phyloP scores from a whole-genome alignment of 73 alveolate genomes.

The Uronychia setigera region DNA sequence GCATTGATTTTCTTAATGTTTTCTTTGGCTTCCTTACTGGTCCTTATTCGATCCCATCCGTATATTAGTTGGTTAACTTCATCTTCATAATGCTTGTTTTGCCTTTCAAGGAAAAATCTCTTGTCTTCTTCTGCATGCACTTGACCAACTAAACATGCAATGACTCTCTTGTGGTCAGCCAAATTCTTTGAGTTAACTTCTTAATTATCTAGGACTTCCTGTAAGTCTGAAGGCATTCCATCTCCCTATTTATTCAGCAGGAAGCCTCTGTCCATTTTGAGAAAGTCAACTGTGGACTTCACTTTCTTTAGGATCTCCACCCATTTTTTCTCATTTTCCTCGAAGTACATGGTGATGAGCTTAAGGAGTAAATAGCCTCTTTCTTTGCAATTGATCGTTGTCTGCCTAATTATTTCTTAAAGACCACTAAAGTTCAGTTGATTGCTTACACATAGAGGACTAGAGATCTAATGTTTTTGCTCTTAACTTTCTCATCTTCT shows the following conservation, averaged over 20 bases:
- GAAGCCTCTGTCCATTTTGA: slow-evolving; percentile 7
- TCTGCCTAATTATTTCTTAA: slow-evolving; percentile 2
- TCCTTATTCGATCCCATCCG: neutral
- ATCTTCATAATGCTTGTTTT: neutral
- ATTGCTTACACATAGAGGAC: neutral
- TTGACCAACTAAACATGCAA: neutral
- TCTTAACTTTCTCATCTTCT: neutral
- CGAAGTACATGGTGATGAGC: slow-evolving; percentile 1
- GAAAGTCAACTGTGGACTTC: neutral
- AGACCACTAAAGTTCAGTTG: neutral
- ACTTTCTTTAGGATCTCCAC: neutral
- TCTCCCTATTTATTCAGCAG: neutral
- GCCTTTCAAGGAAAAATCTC: neutral
- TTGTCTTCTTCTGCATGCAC: neutral
- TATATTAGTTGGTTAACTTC: neutral
- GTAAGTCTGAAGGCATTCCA: neutral
- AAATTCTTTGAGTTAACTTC: neutral
- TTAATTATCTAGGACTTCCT: neutral
- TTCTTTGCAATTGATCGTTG: neutral
- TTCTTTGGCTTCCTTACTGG: neutral
- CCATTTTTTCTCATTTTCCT: slow-evolving; percentile 12
- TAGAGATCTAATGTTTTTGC: neutral
- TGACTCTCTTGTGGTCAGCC: neutral
- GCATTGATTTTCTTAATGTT: neutral
- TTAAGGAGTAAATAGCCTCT: neutral